phyloP scores from a whole-genome alignment of 805 yeast genomes.

The Metschnikowia cubensis region DNA sequence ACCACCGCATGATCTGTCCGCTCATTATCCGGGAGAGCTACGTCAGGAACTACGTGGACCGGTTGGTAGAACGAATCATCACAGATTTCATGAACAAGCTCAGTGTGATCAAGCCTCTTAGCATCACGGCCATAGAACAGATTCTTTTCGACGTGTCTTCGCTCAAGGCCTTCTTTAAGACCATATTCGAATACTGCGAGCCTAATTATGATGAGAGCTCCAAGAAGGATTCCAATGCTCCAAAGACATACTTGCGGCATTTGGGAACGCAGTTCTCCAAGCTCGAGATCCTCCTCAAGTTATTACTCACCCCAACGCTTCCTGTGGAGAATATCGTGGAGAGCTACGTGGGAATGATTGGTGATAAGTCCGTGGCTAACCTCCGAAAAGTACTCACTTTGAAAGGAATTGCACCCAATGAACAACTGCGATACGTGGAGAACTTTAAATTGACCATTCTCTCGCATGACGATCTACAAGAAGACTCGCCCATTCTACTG shows the following conservation, averaged over 20 bases:
- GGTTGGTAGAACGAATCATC: slow-evolving; percentile 62
- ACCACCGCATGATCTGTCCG: slow-evolving; percentile 47
- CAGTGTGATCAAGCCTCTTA: slow-evolving; percentile 59
- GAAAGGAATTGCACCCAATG: slow-evolving; percentile 46
- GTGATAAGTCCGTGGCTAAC: slow-evolving; percentile 59
- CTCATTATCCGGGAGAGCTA: slow-evolving; percentile 67
- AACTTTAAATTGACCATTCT: slow-evolving; percentile 35
- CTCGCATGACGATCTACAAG: slow-evolving; percentile 24
- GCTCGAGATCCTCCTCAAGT: slow-evolving; percentile 65
- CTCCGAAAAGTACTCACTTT: slow-evolving; percentile 61
- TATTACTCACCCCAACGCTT: slow-evolving; percentile 57
- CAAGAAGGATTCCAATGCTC: slow-evolving; percentile 13
- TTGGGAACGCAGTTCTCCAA: slow-evolving; percentile 39
- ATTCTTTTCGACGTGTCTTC: slow-evolving; percentile 67
- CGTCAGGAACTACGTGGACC: slow-evolving; percentile 69
- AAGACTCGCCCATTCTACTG: slow-evolving; percentile 28
- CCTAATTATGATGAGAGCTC: slow-evolving; percentile 31
- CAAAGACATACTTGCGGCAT: slow-evolving; percentile 36
- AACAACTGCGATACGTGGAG: slow-evolving; percentile 32
- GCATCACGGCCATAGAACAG: slow-evolving; percentile 62
- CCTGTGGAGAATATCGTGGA: slow-evolving; percentile 61
- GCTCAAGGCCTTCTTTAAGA: slow-evolving; percentile 51
- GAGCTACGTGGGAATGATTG: slow-evolving; percentile 61
- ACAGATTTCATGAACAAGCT: slow-evolving; percentile 55
- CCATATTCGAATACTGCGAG: slow-evolving; percentile 40